Percentiles rank a stretch among this genome's conserved stretches.
These are phyloP conservation scores for Dryas octopetala DNA, from an alignment of 306 rosid genomes.

Conservation along the genomic window DNA sequence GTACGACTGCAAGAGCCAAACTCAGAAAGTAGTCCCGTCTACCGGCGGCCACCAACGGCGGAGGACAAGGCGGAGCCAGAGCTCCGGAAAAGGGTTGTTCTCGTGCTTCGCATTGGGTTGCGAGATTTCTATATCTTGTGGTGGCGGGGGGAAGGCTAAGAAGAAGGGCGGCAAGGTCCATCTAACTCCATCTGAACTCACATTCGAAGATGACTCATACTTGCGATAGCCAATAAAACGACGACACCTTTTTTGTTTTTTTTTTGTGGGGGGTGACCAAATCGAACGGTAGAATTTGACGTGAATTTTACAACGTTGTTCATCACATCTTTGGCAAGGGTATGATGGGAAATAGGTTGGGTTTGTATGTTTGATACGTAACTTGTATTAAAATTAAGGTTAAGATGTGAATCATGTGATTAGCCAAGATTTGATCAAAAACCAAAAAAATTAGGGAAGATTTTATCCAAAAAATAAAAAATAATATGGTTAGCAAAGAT, in stretches of 20 bases:
- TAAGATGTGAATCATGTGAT: no score
- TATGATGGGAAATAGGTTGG: no score
- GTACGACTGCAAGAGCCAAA: conserved; percentile 25
- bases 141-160: conserved; percentile 42
- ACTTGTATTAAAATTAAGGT: no score
- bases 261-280: background rate
- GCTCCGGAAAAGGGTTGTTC: conserved; percentile 36
- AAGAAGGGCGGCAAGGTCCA: conserved; percentile 33
- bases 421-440: no score
- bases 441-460: no score
- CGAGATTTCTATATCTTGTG: conserved; percentile 62
- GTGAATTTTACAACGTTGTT: background rate
- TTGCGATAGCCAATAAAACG: background rate
- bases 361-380: no score
- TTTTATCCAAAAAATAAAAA: no score
- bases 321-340: no score
- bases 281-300: background rate
- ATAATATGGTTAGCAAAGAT: no score
- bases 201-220: conserved; percentile 37
- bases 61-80: conserved; percentile 3
- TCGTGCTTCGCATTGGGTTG: conserved; percentile 74
- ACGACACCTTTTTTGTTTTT: background rate
- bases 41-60: background rate
- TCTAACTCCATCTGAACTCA: conserved; percentile 41
- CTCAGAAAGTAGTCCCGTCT: background rate